A percentile compares a stretch with the other conserved stretches of the same genome.
Evolutionary conservation across 805 yeast genomes (phyloP).

Genomic region (Maudiozyma serrabonitensis): DNA sequence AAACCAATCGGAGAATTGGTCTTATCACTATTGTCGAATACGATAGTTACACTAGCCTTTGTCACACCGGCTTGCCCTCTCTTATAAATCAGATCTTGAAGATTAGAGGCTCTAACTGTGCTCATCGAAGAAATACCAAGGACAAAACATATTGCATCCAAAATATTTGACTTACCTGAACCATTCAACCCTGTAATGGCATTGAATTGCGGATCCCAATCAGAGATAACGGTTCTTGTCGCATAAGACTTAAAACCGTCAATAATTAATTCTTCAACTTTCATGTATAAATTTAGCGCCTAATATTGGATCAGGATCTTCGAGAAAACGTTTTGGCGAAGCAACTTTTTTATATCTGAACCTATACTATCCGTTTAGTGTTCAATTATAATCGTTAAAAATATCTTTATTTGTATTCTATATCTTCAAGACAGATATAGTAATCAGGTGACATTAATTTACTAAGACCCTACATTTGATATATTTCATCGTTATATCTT

Average conservation of each 20-base stretch:
- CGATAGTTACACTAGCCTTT: slow-evolving; percentile 92
- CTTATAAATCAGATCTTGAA: slow-evolving; percentile 90
- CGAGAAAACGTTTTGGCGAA: background rate
- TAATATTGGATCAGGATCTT: background rate
- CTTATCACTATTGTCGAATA: slow-evolving; percentile 78
- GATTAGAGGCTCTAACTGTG: slow-evolving; percentile 87
- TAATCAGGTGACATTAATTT: too few relatives aligned
- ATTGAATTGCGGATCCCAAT: slow-evolving; percentile 94
- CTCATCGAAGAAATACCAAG: slow-evolving; percentile 89
- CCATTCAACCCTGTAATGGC: slow-evolving; percentile 98
- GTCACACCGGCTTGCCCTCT: slow-evolving; percentile 98
- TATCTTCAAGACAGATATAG: too few relatives aligned
- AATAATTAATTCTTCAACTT: slow-evolving; percentile 89
- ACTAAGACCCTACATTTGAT: background rate
- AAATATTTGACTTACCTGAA: slow-evolving; percentile 91
- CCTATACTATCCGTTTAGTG: too few relatives aligned
- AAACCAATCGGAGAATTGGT: slow-evolving; percentile 80
- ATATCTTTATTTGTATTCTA: too few relatives aligned
- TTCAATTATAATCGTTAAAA: too few relatives aligned
- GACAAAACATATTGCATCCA: slow-evolving; percentile 98
- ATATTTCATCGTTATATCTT: background rate
- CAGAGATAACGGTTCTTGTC: slow-evolving; percentile 86
- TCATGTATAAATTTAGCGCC: slow-evolving; percentile 38
- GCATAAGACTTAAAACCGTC: slow-evolving; percentile 98
- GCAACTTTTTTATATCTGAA: slow-evolving; percentile 1